These are phyloP conservation scores for Starmerella lactis-condensi DNA, from an alignment of 805 yeast genomes.

Conservation along the genomic window DNA sequence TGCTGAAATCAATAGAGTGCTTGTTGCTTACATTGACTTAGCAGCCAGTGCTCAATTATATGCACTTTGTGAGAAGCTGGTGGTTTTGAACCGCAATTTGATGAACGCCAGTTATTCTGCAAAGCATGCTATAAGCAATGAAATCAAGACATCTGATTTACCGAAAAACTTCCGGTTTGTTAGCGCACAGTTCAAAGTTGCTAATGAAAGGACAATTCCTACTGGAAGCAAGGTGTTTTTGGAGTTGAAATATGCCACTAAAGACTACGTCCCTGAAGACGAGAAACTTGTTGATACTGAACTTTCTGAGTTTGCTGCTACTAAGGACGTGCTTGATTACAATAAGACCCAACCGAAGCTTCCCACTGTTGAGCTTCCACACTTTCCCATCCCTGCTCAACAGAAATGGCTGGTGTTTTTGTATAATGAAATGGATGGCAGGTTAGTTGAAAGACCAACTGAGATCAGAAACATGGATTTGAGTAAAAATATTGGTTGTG, in stretches of 20 bases:
- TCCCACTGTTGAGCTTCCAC: conserved; percentile 53
- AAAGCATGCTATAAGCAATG: conserved; percentile 5
- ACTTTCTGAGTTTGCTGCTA: no score
- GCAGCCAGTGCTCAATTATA: no score
- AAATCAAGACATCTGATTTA: conserved; percentile 26
- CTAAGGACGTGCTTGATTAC: conserved; percentile 24
- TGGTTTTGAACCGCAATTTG: conserved; percentile 51
- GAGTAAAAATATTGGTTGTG: no score
- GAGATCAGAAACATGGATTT: conserved; percentile 34
- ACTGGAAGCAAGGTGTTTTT: conserved; percentile 61
- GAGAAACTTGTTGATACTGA: conserved; percentile 55
- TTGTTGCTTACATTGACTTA: conserved; percentile 61
- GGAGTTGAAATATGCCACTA: no score
- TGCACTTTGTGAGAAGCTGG: conserved; percentile 38
- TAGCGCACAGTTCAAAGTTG: conserved; percentile 59
- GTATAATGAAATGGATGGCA: conserved; percentile 57
- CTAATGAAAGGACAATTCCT: conserved; percentile 61
- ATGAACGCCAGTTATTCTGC: conserved; percentile 53
- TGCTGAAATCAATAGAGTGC: conserved; percentile 42
- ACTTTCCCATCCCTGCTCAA: conserved; percentile 41
- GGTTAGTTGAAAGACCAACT: conserved; percentile 32
- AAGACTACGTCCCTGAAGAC: conserved; percentile 15
- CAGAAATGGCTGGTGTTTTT: conserved; percentile 52
- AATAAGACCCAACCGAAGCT: conserved; percentile 52
- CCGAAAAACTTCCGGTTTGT: conserved; percentile 55